Evolutionary conservation across 169 alveolate species (phyloP).

Genomic region (Cryptosporidium baileyi): DNA sequence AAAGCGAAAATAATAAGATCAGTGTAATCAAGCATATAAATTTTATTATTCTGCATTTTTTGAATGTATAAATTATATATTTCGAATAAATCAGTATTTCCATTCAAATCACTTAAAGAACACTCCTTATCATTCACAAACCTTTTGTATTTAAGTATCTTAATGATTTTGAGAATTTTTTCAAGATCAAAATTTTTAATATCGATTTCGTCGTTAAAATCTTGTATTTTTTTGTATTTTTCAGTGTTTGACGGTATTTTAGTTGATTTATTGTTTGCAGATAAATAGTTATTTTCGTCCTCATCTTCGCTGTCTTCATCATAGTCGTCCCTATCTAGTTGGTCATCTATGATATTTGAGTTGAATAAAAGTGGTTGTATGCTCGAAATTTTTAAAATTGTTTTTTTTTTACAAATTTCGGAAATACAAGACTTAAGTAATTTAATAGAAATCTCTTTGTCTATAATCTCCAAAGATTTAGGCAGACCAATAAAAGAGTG

Average conservation of each 20-base stretch:
- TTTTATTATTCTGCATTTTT: slow-evolving; percentile 58
- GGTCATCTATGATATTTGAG: not conserved
- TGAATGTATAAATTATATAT: slow-evolving; percentile 44
- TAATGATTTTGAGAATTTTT: slow-evolving; percentile 19
- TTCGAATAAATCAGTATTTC: slow-evolving; percentile 29
- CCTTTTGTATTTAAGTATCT: slow-evolving; percentile 1
- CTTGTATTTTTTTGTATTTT: not conserved
- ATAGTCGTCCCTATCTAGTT: slow-evolving; percentile 34
- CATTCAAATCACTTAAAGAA: slow-evolving; percentile 32
- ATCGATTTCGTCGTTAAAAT: not conserved
- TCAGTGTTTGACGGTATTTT: not conserved
- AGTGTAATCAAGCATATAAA: slow-evolving; percentile 76
- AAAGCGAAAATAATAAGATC: slow-evolving; percentile 70
- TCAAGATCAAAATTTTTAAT: slow-evolving; percentile 37
- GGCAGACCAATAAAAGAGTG: slow-evolving; percentile 68
- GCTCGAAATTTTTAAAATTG: slow-evolving; percentile 1
- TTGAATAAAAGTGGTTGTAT: not conserved
- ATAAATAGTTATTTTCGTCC: not conserved
- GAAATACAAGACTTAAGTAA: slow-evolving; percentile 16
- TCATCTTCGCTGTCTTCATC: slow-evolving; percentile 10
- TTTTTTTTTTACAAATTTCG: not conserved
- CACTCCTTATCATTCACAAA: not conserved
- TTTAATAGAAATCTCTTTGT: slow-evolving; percentile 18
- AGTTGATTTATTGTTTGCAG: not conserved
- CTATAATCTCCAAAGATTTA: slow-evolving; percentile 10